Evolutionary conservation across 2,329 filamentous ascomycete genomes (phyloP).

Genomic region (Hypoxylon sp.): DNA sequence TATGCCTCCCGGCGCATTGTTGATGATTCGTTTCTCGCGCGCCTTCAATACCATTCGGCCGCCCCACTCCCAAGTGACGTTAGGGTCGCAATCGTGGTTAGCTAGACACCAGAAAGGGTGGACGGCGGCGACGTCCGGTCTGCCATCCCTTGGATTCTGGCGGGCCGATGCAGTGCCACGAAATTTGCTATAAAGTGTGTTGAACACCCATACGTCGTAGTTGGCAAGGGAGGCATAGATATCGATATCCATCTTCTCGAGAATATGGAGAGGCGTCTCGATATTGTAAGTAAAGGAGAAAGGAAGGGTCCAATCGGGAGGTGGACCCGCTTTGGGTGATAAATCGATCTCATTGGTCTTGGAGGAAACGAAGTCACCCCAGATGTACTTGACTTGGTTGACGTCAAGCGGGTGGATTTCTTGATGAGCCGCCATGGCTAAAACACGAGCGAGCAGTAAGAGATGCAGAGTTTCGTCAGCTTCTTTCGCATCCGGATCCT

Average conservation of each 20-base stretch:
- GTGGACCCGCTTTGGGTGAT: conserved; percentile 68
- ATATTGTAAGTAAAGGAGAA: conserved; percentile 86
- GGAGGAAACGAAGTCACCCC: conserved; percentile 75
- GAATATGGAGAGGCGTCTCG: conserved; percentile 79
- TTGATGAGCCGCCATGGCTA: conserved; percentile 75
- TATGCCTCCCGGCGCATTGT: conserved; percentile 71
- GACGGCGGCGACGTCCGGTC: conserved; percentile 92
- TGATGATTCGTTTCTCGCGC: conserved; percentile 70
- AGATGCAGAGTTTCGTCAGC: conserved; percentile 74
- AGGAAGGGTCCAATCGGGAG: conserved; percentile 77
- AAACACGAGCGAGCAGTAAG: conserved; percentile 71
- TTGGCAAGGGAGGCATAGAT: conserved; percentile 72
- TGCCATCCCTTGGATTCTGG: conserved; percentile 80
- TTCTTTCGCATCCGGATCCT: conserved; percentile 72
- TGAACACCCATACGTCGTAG: conserved; percentile 87
- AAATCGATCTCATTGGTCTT: conserved; percentile 68
- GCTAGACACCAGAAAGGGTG: conserved; percentile 97
- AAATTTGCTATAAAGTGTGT: conserved; percentile 94
- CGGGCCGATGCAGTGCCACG: conserved; percentile 91
- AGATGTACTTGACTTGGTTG: conserved; percentile 76
- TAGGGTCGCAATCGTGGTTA: conserved; percentile 96
- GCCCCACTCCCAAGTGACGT: conserved; percentile 94
- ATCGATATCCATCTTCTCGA: conserved; percentile 88
- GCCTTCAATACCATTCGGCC: conserved; percentile 81
- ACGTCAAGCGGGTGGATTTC: conserved; percentile 75